Percentiles rank a stretch among this genome's conserved stretches.
These are phyloP conservation scores for Dactylellina cionopaga DNA, from an alignment of 2,329 filamentous ascomycete species.

Conservation along the genomic window DNA sequence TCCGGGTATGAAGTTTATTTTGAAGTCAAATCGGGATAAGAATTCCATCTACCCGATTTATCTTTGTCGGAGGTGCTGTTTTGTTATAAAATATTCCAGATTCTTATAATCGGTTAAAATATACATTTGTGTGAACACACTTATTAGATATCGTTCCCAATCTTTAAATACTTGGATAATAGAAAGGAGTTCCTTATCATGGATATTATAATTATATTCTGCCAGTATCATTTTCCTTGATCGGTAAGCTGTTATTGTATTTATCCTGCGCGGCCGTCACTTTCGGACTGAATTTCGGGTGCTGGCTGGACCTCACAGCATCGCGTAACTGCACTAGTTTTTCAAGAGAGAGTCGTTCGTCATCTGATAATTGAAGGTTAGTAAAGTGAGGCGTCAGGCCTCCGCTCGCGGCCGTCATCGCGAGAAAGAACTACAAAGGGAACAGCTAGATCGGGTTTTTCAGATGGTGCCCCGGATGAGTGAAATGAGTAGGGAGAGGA, in stretches of 20 bases:
- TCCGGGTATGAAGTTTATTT: neutral
- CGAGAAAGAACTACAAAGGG: too few species aligned
- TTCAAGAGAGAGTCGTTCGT: slow-evolving; percentile 30
- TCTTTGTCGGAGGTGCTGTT: neutral
- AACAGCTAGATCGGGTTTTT: too few species aligned
- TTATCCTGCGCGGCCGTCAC: neutral
- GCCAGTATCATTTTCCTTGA: neutral
- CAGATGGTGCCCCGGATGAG: too few species aligned
- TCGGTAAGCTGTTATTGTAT: neutral
- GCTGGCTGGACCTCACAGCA: slow-evolving; percentile 30
- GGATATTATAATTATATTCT: slow-evolving; percentile 5
- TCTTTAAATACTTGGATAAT: slow-evolving; percentile 1
- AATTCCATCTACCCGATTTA: neutral
- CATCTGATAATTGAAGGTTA: slow-evolving; percentile 40
- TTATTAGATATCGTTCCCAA: neutral
- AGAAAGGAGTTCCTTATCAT: neutral
- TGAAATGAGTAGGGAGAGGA: too few species aligned
- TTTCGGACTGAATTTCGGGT: slow-evolving; percentile 33
- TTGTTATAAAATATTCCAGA: slow-evolving; percentile 5
- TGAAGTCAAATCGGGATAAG: neutral
- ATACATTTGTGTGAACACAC: neutral
- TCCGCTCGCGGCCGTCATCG: slow-evolving; percentile 28
- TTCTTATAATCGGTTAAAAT: slow-evolving; percentile 1
- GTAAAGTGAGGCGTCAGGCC: slow-evolving; percentile 22
- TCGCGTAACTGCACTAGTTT: slow-evolving; percentile 39